Conservation (phyloP, 768 basidiomycete genomes). For the Mrakia frigida region DNA sequence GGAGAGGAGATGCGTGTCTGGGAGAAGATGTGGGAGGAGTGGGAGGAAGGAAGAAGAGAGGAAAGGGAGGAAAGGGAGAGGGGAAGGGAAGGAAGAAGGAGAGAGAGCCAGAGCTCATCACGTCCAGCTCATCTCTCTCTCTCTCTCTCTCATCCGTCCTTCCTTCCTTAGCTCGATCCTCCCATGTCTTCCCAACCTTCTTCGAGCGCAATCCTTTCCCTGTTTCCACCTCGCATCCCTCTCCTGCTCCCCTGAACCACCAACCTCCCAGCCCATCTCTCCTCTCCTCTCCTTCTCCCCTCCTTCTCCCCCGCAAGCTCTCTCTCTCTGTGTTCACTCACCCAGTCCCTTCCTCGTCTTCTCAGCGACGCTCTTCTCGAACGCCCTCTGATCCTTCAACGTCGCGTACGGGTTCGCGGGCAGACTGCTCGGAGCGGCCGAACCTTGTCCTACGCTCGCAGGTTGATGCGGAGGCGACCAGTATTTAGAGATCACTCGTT, state of each 20-base stretch:
- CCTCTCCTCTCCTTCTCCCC: neutral
- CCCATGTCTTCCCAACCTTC: neutral
- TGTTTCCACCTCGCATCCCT: neutral
- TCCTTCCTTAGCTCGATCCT: neutral
- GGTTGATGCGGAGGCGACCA: slow-evolving; percentile 64
- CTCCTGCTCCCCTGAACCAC: neutral
- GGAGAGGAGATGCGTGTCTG: neutral
- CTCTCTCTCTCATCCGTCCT: too few species aligned
- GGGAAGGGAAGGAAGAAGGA: neutral
- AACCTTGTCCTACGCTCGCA: slow-evolving; percentile 38
- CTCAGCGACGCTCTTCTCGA: slow-evolving; percentile 91
- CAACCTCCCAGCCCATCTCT: too few species aligned
- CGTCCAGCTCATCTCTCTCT: neutral
- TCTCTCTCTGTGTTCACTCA: slow-evolving; percentile 41
- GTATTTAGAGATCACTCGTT: slow-evolving; percentile 93
- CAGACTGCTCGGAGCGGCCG: slow-evolving; percentile 35
- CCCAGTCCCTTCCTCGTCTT: slow-evolving; percentile 94
- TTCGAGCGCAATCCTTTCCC: neutral
- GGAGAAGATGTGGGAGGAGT: neutral
- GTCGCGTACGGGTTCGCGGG: slow-evolving; percentile 43
- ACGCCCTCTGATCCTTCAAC: slow-evolving; percentile 86
- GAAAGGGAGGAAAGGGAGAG: neutral
- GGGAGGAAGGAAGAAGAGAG: neutral
- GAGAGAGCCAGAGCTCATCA: neutral
- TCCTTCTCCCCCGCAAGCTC: neutral